A percentile compares a stretch with the other conserved stretches of the same genome.
These are phyloP conservation scores for Colletotrichum incanum DNA, from an alignment of 2,329 filamentous ascomycete species.

Conservation along the genomic window DNA sequence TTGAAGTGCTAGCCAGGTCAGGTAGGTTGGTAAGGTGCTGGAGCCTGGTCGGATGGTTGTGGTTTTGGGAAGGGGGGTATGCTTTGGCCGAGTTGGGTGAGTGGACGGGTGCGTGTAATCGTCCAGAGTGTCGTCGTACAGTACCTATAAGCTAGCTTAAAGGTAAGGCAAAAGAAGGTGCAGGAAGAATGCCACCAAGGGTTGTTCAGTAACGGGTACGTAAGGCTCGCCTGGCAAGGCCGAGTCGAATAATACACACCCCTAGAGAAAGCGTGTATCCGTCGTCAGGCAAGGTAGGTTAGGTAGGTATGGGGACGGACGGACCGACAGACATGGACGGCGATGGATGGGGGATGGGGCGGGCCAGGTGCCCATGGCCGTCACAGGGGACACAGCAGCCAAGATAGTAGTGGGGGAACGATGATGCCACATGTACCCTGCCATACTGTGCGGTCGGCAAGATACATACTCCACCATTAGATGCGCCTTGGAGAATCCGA, in stretches of 20 bases:
- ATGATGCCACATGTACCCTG: conserved; percentile 6
- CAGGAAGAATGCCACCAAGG: too few species aligned
- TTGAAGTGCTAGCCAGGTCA: background rate
- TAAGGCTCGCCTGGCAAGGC: conserved; percentile 16
- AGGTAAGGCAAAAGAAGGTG: too few species aligned
- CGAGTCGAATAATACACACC: background rate
- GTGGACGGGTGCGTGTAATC: background rate
- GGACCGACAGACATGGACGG: conserved; percentile 6
- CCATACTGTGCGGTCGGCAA: background rate
- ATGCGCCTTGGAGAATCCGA: background rate
- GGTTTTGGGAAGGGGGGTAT: background rate
- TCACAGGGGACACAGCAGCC: too few species aligned
- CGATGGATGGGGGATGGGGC: background rate
- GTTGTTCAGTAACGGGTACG: conserved; percentile 29
- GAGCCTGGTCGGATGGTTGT: conserved; percentile 19
- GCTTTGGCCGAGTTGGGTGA: conserved; percentile 1
- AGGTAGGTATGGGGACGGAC: background rate
- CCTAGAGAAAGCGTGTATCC: background rate
- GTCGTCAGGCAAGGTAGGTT: conserved; percentile 11
- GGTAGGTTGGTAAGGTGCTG: conserved; percentile 15
- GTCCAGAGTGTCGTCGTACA: background rate
- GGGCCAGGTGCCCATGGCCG: too few species aligned
- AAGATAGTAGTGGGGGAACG: background rate
- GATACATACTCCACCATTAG: background rate
- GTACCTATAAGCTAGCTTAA: background rate